Base-by-base conservation (phyloP, 2,329 filamentous ascomycete species). In the Colletotrichum abscissum region DNA sequence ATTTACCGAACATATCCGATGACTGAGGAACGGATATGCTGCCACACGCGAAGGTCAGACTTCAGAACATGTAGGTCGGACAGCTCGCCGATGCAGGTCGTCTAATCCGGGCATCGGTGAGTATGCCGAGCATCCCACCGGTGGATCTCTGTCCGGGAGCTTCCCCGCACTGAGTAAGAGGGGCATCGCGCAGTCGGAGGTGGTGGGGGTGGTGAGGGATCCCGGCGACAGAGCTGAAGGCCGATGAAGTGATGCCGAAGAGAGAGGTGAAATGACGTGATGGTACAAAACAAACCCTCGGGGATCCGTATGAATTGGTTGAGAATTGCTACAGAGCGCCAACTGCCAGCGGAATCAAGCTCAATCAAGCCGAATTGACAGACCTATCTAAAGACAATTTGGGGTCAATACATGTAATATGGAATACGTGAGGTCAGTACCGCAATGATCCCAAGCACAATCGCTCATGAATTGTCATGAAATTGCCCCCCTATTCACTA, bases 391-490 rank as follows among this genome's bases (percentile, higher is more conserved):
- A 3, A 16, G 16, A 42, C 16, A 3, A 7, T 42, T 42, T 8
- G 3, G 16, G 38, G 38, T 14, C 5, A 49, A 0, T 26, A 26
- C 26, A 26, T 26, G 38, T 28, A 63, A 54, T 14, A 77, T 77
- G 76, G 75, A 77, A 76, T 78, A 78, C 64, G 70, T 74, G 24
- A 75, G 74, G 75, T 73, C 57, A 62, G 76, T 67, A 19, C 9
- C 22, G 38, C 35, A 64, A 65, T 26, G 2, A 0, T 54, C 6
- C 16, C 19, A 12, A 2, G 9, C 5, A 2, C 14, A 30, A 49
- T 7, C n/a, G 24, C 12, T 62, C 1, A 1, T 6, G 0, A 19
- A 14, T 2, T 46, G 58, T 38, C 26, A 46, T 8, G 3, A 2
- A 8, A 12, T 30, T 9, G 2, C 26, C n/a, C 11, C 11, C 11